Evolutionary conservation across 1,284 basidiomycete species (phyloP).

Genomic region (Peniophora sp.): DNA sequence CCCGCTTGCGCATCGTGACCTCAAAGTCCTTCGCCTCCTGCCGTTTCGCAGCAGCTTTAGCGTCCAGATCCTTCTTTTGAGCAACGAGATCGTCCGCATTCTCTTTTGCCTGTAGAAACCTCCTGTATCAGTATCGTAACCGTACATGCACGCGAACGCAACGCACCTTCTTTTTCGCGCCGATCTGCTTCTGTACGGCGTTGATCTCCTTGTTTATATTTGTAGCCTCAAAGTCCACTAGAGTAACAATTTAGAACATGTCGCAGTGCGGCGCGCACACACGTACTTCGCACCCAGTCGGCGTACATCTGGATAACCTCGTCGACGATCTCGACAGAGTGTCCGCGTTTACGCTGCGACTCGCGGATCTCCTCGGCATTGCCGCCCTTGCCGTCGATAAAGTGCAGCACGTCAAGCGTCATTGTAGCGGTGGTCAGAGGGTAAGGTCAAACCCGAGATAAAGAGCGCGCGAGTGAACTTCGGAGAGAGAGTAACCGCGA

Average conservation of each 20-base stretch:
- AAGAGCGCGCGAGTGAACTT: too few species aligned
- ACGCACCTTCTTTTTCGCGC: conserved; percentile 82
- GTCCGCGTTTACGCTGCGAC: conserved; percentile 88
- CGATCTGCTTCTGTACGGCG: conserved; percentile 89
- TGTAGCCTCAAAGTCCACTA: conserved; percentile 84
- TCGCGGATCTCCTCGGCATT: conserved; percentile 90
- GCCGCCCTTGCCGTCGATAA: conserved; percentile 86
- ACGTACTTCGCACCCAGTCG: conserved; percentile 87
- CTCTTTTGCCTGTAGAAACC: conserved; percentile 69
- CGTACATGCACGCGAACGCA: neutral
- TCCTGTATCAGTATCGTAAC: neutral
- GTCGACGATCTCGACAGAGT: conserved; percentile 87
- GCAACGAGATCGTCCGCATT: conserved; percentile 81
- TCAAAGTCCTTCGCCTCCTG: conserved; percentile 77
- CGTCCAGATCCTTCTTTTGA: conserved; percentile 75
- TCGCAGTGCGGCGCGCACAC: neutral
- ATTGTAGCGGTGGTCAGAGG: conserved; percentile 21
- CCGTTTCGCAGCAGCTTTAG: conserved; percentile 70
- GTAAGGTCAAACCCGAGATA: neutral
- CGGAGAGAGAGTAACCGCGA: too few species aligned
- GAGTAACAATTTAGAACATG: neutral
- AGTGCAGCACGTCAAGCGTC: conserved; percentile 74
- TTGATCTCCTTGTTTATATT: conserved; percentile 80
- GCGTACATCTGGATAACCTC: conserved; percentile 90
- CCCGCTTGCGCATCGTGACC: conserved; percentile 71